phyloP scores from a whole-genome alignment of 164 flowering plant genomes.

The Santalum album region DNA sequence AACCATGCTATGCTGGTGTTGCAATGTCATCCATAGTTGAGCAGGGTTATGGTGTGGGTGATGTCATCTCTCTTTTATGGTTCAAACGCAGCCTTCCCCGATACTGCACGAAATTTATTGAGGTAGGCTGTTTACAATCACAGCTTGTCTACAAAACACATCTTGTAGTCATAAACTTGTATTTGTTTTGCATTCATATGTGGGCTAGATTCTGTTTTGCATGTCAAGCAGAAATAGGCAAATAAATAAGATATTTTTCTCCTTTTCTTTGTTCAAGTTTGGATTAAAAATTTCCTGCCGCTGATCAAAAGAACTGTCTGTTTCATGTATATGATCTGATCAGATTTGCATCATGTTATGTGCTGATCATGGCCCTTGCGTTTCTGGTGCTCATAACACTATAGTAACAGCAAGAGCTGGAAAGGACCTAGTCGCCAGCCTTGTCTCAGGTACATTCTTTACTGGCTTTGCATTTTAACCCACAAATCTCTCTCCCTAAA shows the following conservation, averaged over 20 bases:
- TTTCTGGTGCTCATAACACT: slow-evolving; percentile 98
- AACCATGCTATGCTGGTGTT: slow-evolving; percentile 90
- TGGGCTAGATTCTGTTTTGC: too few species aligned
- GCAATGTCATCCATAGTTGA: slow-evolving; percentile 95
- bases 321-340: slow-evolving; percentile 8
- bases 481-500: not conserved
- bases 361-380: slow-evolving; percentile 99
- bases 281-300: not conserved
- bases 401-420: slow-evolving; percentile 99
- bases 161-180: too few species aligned
- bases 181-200: too few species aligned
- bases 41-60: slow-evolving; percentile 82
- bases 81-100: slow-evolving; percentile 96
- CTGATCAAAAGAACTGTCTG: too few species aligned
- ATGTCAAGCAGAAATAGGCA: too few species aligned
- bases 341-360: slow-evolving; percentile 98
- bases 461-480: not conserved
- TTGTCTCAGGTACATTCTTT: slow-evolving; percentile 67
- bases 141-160: too few species aligned
- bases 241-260: too few species aligned
- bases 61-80: slow-evolving; percentile 94
- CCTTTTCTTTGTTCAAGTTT: too few species aligned
- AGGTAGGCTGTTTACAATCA: slow-evolving; percentile 36
- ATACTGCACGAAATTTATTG: slow-evolving; percentile 81
- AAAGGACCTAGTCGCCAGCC: slow-evolving; percentile 92